Conservation (phyloP, 2,329 filamentous ascomycete species). For the Colletotrichum gloeosporioides region DNA sequence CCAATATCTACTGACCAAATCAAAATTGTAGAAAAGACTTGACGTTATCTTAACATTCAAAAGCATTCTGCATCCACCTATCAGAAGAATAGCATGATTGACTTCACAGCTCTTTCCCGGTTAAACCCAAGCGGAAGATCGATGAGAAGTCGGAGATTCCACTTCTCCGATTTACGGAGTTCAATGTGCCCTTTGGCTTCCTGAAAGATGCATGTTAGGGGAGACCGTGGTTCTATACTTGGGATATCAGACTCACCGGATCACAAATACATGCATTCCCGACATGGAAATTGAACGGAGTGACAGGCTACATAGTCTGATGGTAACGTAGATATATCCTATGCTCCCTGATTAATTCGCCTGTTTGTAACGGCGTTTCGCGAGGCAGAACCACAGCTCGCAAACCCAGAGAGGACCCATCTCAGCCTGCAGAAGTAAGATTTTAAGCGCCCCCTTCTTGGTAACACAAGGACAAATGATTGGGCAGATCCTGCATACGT, state of each 20-base stretch:
- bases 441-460: neutral
- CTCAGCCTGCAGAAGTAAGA: neutral
- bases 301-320: neutral
- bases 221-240: rapidly evolving
- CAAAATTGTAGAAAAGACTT: rapidly evolving
- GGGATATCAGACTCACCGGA: neutral
- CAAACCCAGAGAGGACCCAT: neutral
- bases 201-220: neutral
- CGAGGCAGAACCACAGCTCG: neutral
- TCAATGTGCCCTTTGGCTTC: neutral
- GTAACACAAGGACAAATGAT: neutral
- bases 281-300: neutral
- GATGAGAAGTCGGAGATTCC: rapidly evolving
- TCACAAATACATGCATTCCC: neutral
- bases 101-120: neutral
- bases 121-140: neutral
- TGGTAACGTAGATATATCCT: neutral
- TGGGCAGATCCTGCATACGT: neutral
- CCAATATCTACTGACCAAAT: too few relatives aligned
- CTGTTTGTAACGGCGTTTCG: neutral
- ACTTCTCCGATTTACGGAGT: neutral
- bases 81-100: rapidly evolving
- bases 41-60: neutral
- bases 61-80: rapidly evolving
- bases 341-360: neutral